Percentiles rank a stretch among this genome's conserved stretches.
These are phyloP conservation scores for Lactarius tabidus DNA, from an alignment of 768 basidiomycete species.

Conservation along the genomic window DNA sequence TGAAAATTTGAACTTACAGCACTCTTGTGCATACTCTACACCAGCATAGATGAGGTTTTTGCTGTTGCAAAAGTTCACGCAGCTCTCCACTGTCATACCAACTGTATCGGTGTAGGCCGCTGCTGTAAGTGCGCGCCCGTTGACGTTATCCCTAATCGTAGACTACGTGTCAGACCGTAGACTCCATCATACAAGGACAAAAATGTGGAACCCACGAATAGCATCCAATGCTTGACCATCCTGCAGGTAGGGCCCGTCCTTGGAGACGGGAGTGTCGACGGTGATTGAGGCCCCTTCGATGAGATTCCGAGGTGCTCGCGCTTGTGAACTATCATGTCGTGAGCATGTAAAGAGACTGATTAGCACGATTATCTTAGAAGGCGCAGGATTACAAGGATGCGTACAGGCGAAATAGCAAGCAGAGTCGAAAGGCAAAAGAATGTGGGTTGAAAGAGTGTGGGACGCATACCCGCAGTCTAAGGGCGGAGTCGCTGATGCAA, in stretches of 20 bases:
- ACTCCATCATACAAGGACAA: background rate
- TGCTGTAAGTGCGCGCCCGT: constrained; percentile 53
- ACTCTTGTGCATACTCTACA: constrained; percentile 61
- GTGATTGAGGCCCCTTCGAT: constrained; percentile 9
- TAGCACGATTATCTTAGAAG: background rate
- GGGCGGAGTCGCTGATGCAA: constrained; percentile 3
- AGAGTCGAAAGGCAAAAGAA: constrained; percentile 7
- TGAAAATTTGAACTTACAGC: constrained; percentile 47
- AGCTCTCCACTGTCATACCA: constrained; percentile 59
- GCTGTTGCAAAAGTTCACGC: constrained; percentile 31
- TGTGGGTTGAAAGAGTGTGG: constrained; percentile 5
- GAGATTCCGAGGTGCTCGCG: background rate
- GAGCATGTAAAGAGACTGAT: background rate
- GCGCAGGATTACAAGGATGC: background rate
- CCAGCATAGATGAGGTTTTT: constrained; percentile 42
- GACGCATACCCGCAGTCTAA: constrained; percentile 14
- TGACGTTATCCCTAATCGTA: constrained; percentile 49
- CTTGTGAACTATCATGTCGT: background rate
- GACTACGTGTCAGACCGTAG: constrained; percentile 34
- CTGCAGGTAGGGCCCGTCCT: constrained; percentile 40
- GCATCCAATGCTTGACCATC: constrained; percentile 59
- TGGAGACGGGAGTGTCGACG: constrained; percentile 10
- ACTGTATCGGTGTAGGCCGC: constrained; percentile 42
- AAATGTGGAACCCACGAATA: constrained; percentile 45
- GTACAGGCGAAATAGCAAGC: constrained; percentile 2